Base-by-base conservation (phyloP, 2,329 filamentous ascomycete species). In the Aureobasidium sp. region DNA sequence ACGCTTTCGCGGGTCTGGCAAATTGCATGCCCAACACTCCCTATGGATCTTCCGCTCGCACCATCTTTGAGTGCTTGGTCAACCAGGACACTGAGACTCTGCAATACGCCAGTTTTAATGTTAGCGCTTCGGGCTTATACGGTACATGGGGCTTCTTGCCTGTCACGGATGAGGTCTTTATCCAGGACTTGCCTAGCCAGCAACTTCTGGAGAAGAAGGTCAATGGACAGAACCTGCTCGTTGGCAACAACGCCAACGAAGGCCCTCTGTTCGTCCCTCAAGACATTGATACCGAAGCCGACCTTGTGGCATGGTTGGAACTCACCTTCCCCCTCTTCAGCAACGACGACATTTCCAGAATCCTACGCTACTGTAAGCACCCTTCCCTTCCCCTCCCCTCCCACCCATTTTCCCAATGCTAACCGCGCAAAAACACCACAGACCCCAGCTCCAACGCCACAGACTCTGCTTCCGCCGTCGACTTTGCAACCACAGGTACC, bases 171-270 rank as follows among this genome's bases (percentile, higher is more conserved):
- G 74, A 72, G 19, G 63, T 68, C 1, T 72, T 76, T 57, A 65
- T 78, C 19, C 71, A 70, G 58, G 67, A 72, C 4, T 63, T 70
- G 1, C 75, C 75, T 4, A 74, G 71, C 47, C 65, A 69, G 55
- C 74, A 77, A 43, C 67, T 78, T 2, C 57, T 68, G 0, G 58
- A 68, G 1, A 69, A 70, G 25, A 66, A 69, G 51, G 65, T 77
- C 2, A 78, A 77, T 46, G 75, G 75, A 2, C 60, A 67, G 2
- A 70, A 72, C 31, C 66, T 74, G 6, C 66, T 79, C 0, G 66
- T 69, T 5, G 73, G 72, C 10, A 78, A 79, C 67, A 80, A 78
- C 59, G 77, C 78, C 2, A 75, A 81, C 63, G 80, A 83, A 70
- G 78, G 75, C 1, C 67, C 71, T 11, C 62, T 65, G 0, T 80